phyloP scores from a whole-genome alignment of 139 green algal genomes.

The Bryopsis sp. region DNA sequence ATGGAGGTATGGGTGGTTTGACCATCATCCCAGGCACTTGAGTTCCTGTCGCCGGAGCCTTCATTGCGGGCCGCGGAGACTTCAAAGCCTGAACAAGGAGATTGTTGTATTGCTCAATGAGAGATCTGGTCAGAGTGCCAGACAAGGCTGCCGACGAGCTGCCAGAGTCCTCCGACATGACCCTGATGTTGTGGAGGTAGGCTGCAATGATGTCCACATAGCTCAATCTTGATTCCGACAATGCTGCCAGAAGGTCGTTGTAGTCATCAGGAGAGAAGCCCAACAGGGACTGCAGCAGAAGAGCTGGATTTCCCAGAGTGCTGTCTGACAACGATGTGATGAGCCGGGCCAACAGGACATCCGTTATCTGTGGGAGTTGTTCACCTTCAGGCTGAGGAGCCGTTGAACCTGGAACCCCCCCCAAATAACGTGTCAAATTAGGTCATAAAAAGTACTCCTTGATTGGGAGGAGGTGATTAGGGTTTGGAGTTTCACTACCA shows the following conservation, averaged over 20 bases:
- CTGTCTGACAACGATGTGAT: conserved; percentile 16
- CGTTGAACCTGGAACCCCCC: too few species aligned
- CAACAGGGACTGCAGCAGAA: conserved; percentile 30
- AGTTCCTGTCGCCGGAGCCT: background rate
- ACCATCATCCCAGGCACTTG: background rate
- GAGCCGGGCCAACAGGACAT: conserved; percentile 23
- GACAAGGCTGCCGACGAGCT: conserved; percentile 18
- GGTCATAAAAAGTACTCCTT: too few species aligned
- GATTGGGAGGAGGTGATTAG: too few species aligned
- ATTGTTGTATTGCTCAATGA: conserved; percentile 21
- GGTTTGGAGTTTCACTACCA: too few species aligned
- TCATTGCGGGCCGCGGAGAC: background rate
- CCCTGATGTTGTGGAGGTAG: conserved; percentile 33
- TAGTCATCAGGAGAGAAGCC: conserved; percentile 28
- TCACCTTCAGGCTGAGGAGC: too few species aligned
- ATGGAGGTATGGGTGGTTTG: background rate
- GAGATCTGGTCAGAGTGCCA: conserved; percentile 14
- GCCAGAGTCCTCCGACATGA: conserved; percentile 25
- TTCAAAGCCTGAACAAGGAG: conserved; percentile 16
- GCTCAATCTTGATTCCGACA: conserved; percentile 25
- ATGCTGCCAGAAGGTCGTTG: conserved; percentile 24
- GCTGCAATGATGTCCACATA: conserved; percentile 26
- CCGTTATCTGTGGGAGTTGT: conserved; percentile 17
- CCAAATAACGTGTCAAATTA: too few species aligned
- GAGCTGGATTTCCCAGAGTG: conserved; percentile 20